Conservation (phyloP, 2,329 filamentous ascomycete genomes). For the Fusarium pininemorale region DNA sequence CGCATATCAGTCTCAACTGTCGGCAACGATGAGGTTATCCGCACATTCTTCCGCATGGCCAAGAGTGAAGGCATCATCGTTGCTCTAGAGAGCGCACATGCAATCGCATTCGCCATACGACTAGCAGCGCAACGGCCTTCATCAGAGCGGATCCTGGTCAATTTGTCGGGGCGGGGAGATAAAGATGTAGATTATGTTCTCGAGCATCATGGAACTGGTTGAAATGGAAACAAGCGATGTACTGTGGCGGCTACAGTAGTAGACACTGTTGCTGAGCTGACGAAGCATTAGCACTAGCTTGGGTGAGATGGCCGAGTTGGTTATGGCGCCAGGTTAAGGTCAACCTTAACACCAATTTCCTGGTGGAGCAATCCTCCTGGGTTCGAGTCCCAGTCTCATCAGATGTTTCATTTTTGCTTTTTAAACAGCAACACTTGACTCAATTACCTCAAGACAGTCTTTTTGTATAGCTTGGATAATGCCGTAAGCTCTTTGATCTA, state of each 20-base stretch:
- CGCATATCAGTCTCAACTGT: background rate
- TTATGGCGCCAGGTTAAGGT: constrained; percentile 8
- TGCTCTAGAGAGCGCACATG: constrained; percentile 7
- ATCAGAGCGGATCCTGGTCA: background rate
- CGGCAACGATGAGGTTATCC: background rate
- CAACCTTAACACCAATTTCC: constrained; percentile 1
- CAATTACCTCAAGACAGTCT: accelerated
- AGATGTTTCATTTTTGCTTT: background rate
- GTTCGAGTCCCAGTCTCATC: constrained; percentile 7
- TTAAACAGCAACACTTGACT: background rate
- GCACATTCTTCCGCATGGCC: background rate
- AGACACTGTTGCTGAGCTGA: accelerated
- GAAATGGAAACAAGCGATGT: background rate
- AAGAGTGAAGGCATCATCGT: constrained; percentile 5
- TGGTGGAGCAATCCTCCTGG: constrained; percentile 7
- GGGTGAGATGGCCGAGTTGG: constrained; percentile 8
- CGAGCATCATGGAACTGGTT: background rate
- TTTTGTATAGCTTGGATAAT: background rate
- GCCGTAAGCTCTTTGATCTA: background rate
- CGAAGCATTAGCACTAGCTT: background rate
- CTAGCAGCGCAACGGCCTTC: background rate
- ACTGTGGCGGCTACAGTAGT: background rate
- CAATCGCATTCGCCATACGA: background rate
- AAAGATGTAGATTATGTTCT: constrained; percentile 11
- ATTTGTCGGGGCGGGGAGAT: constrained; percentile 1